Base-by-base conservation (phyloP, 441 rosid species). In the Erodium texanum region DNA sequence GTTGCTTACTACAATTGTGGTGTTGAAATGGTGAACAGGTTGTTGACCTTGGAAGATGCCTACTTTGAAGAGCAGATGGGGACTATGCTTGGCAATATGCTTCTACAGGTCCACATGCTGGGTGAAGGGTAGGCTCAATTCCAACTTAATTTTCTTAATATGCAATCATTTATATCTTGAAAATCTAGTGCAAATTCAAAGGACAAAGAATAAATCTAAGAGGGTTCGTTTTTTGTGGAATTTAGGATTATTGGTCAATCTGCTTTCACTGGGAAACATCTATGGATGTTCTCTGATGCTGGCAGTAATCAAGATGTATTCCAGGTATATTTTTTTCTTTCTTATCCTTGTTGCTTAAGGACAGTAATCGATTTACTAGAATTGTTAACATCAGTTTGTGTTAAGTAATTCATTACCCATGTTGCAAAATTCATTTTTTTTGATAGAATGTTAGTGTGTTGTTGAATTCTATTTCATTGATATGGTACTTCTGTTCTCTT, bases 41-140 rank as follows among this genome's bases (percentile, higher is more conserved):
- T 87, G 75, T 69, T 90, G 83, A 87, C 86, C 16, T 58, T 84
- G 78, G 88, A 82, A 82, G 96, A 89, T 76, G 90, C 88, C 24
- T 81, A 85, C 74, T 77, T 36, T 73, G 92, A 85, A 75, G 88
- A 86, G 65, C 77, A 82, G 74, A 79, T 87, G 80, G 74, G 70
- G 41, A 48, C 83, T 43, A 22, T 83, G 12, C 74, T 85, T 71
- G 80, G 78, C 67, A 81, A 74, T 64, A 79, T 87, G 89, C 84
- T 82, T 82, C 79, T 67, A 15, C 84, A 84, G 73, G 81, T 79
- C 74, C 97, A 83, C 70, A 75, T 83, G 71, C 75, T 87, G n/a
- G 95, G 96, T 70, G 92, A 89, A 83, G 95, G 97, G 97, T 93
- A 86, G 69, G 89, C 82, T 67, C 27, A 48, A 38, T 64, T n/a